These are phyloP conservation scores for Penicillium concentricum DNA, from an alignment of 2,329 filamentous ascomycete genomes.

Conservation along the genomic window DNA sequence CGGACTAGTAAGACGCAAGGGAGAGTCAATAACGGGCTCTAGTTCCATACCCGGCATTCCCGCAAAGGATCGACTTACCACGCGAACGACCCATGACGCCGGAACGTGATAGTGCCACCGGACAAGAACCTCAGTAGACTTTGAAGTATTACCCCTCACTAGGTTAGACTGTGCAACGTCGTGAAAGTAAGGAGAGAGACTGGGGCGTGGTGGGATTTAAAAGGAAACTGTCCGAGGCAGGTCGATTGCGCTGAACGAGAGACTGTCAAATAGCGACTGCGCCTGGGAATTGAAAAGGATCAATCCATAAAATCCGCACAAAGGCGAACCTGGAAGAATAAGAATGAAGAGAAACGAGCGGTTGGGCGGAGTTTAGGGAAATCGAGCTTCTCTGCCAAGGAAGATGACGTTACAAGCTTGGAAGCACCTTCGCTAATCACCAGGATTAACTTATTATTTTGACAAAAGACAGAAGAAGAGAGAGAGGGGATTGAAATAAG, in stretches of 20 bases:
- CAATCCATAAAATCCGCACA: slow-evolving; percentile 16
- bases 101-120: slow-evolving; percentile 5
- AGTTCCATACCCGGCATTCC: slow-evolving; percentile 8
- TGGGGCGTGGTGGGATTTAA: slow-evolving; percentile 3
- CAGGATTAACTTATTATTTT: neutral
- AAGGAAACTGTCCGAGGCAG: slow-evolving; percentile 13
- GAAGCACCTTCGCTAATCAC: neutral
- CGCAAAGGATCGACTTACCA: slow-evolving; percentile 31
- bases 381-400: slow-evolving; percentile 3
- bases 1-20: slow-evolving; percentile 59
- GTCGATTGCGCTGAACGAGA: slow-evolving; percentile 6
- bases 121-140: neutral
- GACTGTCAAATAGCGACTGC: slow-evolving; percentile 6
- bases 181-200: neutral
- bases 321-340: neutral
- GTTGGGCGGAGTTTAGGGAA: slow-evolving; percentile 1
- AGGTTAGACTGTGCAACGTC: slow-evolving; percentile 10
- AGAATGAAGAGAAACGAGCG: slow-evolving; percentile 5
- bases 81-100: slow-evolving; percentile 40
- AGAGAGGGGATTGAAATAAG: neutral
- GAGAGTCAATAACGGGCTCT: slow-evolving; percentile 20
- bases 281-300: slow-evolving; percentile 1
- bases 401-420: slow-evolving; percentile 6
- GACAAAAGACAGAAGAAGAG: neutral
- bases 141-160: slow-evolving; percentile 3